Evolutionary conservation across 129 eudicot genomes (phyloP), one percentile per base, ranked within the genome.

Genomic region (Mikania micrantha): DNA sequence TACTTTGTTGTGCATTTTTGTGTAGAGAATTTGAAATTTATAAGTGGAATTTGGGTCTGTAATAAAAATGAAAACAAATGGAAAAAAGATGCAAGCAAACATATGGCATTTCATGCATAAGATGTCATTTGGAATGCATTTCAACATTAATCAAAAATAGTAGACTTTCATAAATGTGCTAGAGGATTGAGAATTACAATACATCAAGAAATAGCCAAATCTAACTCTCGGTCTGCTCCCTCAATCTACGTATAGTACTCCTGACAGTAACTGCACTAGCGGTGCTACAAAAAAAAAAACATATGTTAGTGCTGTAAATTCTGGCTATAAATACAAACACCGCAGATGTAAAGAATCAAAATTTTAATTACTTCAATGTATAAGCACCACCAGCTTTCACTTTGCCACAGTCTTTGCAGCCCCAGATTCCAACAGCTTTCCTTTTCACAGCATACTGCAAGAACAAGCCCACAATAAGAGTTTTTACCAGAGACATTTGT

Each of bases 351-450:
- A 25, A 42, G 3, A 6, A 56, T 7, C 11, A 21, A 41, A 11
- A 16, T 52, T 24, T 40, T 15, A 22, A 35, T 72, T 88, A 88
- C 96, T 89, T 89, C 69, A 89, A 79, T 1, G 96, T 89, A 76
- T 89, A 90, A 59, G 96, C 96, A 69, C 96, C 96, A 52, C 96
- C 96, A 5, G 96, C 96, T 73, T 88, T 88, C 77, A 88, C 96
- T 64, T 88, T 88, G 80, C 96, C 96, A 77, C 94, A 90, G 69
- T 90, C 96, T 85, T 90, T 90, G 96, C 96, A 90, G 7, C 96
- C 96, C 96, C 96, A 90, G 41, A 90, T 90, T 24, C 96, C 96
- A 9, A 90, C 96, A 54, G 96, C 94, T 65, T 90, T 79, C 69
- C 96, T 86, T 83, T 90, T 86, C 77, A 90, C 96, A 0, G 96